phyloP scores from a whole-genome alignment of 2,329 filamentous ascomycete species.

The Nigrospora sphaerica region DNA sequence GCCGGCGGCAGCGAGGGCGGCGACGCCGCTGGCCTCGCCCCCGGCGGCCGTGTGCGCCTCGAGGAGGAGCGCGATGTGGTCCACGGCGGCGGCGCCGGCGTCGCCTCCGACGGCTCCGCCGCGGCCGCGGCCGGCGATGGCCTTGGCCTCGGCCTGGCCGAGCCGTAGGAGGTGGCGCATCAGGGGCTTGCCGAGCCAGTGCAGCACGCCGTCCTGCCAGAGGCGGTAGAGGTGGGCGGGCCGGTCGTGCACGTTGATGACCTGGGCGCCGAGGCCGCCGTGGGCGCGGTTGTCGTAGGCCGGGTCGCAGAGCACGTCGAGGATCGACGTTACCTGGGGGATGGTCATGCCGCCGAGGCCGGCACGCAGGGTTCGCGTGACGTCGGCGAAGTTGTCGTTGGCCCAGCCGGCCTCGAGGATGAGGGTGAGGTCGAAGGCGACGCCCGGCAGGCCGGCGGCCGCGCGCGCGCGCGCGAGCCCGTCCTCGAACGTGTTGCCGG shows the following conservation, averaged over 20 bases:
- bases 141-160: background rate
- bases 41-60: no score
- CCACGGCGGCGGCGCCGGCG: background rate
- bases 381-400: constrained; percentile 1
- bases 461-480: constrained; percentile 31
- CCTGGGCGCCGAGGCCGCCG: background rate
- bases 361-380: background rate
- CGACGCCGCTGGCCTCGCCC: background rate
- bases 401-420: constrained; percentile 1
- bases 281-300: background rate
- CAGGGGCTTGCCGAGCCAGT: constrained; percentile 2
- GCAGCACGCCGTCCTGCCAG: constrained; percentile 1
- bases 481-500: constrained; percentile 40
- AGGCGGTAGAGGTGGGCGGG: background rate
- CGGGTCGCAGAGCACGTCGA: constrained; percentile 1
- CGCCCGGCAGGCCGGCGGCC: constrained; percentile 30
- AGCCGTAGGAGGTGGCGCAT: background rate
- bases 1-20: background rate
- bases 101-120: background rate
- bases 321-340: background rate
- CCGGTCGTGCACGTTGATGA: background rate
- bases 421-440: constrained; percentile 40
- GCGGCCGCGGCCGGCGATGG: no score
- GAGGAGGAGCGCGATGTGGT: background rate
- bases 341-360: background rate